Evolutionary conservation across 2,329 filamentous ascomycete species (phyloP).

Genomic region (Talaromyces amestolkiae): DNA sequence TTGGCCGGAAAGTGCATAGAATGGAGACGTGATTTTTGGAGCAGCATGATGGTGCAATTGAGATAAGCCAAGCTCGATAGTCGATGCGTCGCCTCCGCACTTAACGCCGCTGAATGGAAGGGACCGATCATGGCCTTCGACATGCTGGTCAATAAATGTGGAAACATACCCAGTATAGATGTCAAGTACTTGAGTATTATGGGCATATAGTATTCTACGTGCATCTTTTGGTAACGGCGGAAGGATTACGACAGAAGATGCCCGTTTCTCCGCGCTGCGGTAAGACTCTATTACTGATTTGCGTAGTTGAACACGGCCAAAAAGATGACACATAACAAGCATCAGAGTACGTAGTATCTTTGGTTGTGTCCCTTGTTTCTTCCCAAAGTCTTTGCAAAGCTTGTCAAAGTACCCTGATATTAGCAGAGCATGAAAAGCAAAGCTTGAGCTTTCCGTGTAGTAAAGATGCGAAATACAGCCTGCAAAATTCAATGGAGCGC

Average conservation of each 20-base stretch:
- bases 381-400: conserved; percentile 57
- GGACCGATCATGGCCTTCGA: conserved; percentile 52
- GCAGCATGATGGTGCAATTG: conserved; percentile 19
- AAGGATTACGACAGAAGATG: conserved; percentile 9
- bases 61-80: not conserved
- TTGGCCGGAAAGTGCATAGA: conserved; percentile 68
- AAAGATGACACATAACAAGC: conserved; percentile 68
- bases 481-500: conserved; percentile 69
- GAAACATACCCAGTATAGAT: conserved; percentile 68
- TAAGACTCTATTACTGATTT: conserved; percentile 47
- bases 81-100: not conserved
- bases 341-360: conserved; percentile 60
- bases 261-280: not conserved
- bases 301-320: conserved; percentile 55
- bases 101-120: conserved; percentile 58
- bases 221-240: conserved; percentile 1
- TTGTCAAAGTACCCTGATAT: conserved; percentile 67
- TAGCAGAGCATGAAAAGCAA: conserved; percentile 73
- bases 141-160: conserved; percentile 66
- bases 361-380: conserved; percentile 40
- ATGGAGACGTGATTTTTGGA: conserved; percentile 56
- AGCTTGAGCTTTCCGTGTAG: conserved; percentile 71
- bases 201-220: conserved; percentile 31
- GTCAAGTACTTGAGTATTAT: conserved; percentile 64
- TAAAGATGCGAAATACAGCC: conserved; percentile 70